These are phyloP conservation scores for Cercospora citrullina DNA, from an alignment of 2,329 filamentous ascomycete genomes.

Conservation along the genomic window DNA sequence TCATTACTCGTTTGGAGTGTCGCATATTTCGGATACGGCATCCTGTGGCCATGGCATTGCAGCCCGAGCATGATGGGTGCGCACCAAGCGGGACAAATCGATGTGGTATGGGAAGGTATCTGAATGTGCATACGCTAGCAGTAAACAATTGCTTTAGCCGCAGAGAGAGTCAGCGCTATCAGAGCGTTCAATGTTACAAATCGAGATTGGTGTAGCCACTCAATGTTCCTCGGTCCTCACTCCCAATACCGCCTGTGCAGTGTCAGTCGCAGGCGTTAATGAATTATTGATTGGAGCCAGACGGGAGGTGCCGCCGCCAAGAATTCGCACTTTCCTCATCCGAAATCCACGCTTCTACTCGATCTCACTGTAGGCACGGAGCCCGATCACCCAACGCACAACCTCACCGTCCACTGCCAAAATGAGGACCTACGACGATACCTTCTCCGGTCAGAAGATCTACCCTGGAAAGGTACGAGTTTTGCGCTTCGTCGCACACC, in stretches of 20 bases:
- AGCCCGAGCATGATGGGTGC: background rate
- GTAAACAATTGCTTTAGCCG: background rate
- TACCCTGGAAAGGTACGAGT: constrained; percentile 71
- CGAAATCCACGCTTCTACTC: background rate
- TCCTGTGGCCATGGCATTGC: background rate
- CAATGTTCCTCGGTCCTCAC: background rate
- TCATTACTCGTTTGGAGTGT: background rate
- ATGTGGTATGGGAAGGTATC: background rate
- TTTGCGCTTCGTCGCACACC: background rate
- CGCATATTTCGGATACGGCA: background rate
- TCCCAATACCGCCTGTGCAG: background rate
- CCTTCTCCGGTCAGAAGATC: constrained; percentile 76
- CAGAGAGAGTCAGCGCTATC: background rate
- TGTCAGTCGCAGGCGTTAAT: background rate
- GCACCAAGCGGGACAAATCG: background rate
- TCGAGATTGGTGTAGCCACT: background rate
- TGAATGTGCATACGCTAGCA: background rate
- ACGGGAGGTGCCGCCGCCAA: background rate
- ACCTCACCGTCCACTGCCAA: constrained; percentile 46
- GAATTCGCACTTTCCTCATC: background rate
- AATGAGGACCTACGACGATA: constrained; percentile 77
- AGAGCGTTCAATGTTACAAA: background rate
- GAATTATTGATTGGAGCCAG: background rate
- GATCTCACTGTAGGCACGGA: constrained; percentile 6
- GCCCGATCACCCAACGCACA: constrained; percentile 14